Evolutionary conservation across 768 basidiomycete genomes (phyloP), one percentile per base, ranked within the genome.

Genomic region (Tremella fuciformis): DNA sequence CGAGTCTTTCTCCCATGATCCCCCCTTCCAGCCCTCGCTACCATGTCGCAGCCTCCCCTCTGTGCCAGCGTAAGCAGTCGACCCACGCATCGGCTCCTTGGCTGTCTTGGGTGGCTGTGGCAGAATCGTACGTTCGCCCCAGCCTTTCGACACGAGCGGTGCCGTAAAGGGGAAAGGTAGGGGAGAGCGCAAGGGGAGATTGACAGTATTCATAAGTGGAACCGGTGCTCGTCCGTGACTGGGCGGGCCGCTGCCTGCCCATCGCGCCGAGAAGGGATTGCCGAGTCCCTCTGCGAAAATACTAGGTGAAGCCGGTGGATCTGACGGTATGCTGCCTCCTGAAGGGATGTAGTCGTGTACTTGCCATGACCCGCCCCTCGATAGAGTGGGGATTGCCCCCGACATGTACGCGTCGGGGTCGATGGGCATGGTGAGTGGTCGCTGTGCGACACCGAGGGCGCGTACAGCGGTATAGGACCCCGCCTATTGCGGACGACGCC

Each of bases 341-440:
- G 29, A 34, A 34, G 29, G 29, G 29, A 34, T 34, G 29, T 34
- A 34, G 29, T 34, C 29, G 29, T 34, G 29, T 34, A 34, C 29
- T 1, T 66, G 55, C 67, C 67, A 71, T 8, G 65, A 64, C 1
- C 70, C 70, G 8, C 70, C 70, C 4, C 70, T 57, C 34, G 67
- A 69, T 6, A 71, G 53, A 19, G 63, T 44, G 9, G 70, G 70
- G 25, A 71, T 67, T 16, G 58, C 63, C 11, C 70, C 70, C 13
- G 62, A 41, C 70, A 71, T 71, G 52, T 71, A 71, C 9, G 67
- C 67, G 40, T 69, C 65, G 11, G 65, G 49, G 22, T 71, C 65
- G 42, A 69, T 63, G 13, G 67, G 65, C 70, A 71, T 71, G 24
- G 19, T 47, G 42, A 13, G 16, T 4, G 6, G 42, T 11, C 11